Conservation (phyloP, 2,329 filamentous ascomycete genomes). For the Phaeoacremonium minimum region DNA sequence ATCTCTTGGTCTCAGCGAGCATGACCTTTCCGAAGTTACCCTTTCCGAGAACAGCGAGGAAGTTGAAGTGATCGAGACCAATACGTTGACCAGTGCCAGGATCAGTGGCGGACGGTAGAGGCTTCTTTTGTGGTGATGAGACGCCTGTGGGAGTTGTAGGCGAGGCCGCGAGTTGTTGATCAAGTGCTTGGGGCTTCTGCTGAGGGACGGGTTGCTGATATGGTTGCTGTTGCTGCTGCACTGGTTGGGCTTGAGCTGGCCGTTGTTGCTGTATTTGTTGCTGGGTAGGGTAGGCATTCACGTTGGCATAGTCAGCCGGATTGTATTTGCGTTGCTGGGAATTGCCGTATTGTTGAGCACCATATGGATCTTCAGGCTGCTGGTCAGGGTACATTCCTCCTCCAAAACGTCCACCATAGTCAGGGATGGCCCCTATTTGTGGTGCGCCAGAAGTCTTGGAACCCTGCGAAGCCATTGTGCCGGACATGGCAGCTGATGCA, state of each 20-base stretch:
- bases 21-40: slow-evolving; percentile 99
- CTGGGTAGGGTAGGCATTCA: slow-evolving; percentile 42
- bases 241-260: slow-evolving; percentile 29
- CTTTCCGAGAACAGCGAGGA: slow-evolving; percentile 95
- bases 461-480: slow-evolving; percentile 31
- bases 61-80: slow-evolving; percentile 97
- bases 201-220: slow-evolving; percentile 24
- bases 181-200: slow-evolving; percentile 33
- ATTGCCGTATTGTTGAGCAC: slow-evolving; percentile 27
- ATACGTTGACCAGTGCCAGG: slow-evolving; percentile 78
- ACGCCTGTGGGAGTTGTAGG: slow-evolving; percentile 24
- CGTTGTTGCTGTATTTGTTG: slow-evolving; percentile 29
- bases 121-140: slow-evolving; percentile 43
- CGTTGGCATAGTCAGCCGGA: slow-evolving; percentile 69
- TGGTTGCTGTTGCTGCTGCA: slow-evolving; percentile 22
- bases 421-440: slow-evolving; percentile 23
- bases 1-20: slow-evolving; percentile 93
- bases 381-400: slow-evolving; percentile 19
- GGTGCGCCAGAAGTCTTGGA: slow-evolving; percentile 17
- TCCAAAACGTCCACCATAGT: slow-evolving; percentile 27
- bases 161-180: slow-evolving; percentile 28
- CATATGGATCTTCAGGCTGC: slow-evolving; percentile 29
- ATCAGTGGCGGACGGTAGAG: slow-evolving; percentile 66
- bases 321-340: slow-evolving; percentile 66
- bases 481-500: slow-evolving; percentile 56